Base-by-base conservation (phyloP, 192 early-diverging fungal species). In the Coemansia sp. region DNA sequence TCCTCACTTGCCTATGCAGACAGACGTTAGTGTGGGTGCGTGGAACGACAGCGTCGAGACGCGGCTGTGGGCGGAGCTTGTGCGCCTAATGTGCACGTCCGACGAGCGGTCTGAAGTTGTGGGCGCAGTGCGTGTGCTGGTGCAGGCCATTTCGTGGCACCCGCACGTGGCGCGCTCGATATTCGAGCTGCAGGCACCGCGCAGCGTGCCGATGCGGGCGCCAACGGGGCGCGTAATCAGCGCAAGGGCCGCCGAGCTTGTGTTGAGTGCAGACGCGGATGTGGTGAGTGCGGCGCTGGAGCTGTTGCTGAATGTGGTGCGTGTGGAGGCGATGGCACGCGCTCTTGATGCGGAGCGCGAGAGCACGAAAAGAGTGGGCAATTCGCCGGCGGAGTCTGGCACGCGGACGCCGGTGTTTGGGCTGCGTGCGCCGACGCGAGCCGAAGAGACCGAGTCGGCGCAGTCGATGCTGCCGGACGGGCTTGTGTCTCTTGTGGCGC, bases 141-240 rank as follows among this genome's bases (percentile, higher is more conserved):
- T 71, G 26, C 78, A 81, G 58, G 55, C 72, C 7, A 54, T 81
- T 7, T 44, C 78, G 14, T 81, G 78, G 68, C 78, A 81, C 44
- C 78, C 78, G 53, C 78, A 81, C 65, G 54, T 81, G 52, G 78
- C 78, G 36, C 68, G 78, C 42, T 65, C 65, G 38, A 68, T 80
- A 25, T 62, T 80, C 7, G 68, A 63, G 17, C 65, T 80, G 62
- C 68, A 68, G 1, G 42, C 49, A 19, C 77, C 77, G 4, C 42
- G 36, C 31, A 63, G 66, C 64, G 62, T 59, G 31, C 31, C 8
- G 0, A 5, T 11, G 17, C 15, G 59, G 26, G 49, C n/a, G 12
- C 12, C 20, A 15, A 69, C 70, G 25, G 78, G 72, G 49, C 57
- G 70, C 54, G 4, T 74, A 59, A 62, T 81, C 15, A 74, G 66